Evolutionary conservation across 257 asterid genomes (phyloP).

Genomic region (Petunia axillaris): DNA sequence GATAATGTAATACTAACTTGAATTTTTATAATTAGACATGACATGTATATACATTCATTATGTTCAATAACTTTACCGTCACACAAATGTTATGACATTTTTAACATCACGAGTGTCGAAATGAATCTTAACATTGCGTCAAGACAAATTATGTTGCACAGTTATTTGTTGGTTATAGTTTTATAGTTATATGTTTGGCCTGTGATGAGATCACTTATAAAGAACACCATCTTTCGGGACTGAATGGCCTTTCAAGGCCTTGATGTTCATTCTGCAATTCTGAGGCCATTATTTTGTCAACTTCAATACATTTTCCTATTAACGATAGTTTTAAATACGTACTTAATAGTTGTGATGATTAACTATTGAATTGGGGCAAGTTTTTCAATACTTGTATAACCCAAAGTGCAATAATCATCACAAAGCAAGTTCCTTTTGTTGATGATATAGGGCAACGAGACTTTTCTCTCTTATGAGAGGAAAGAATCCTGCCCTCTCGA

Average conservation of each 20-base stretch:
- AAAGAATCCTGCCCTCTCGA: neutral
- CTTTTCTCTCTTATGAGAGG: neutral
- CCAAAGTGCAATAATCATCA: slow-evolving; percentile 20
- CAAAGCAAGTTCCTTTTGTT: slow-evolving; percentile 21
- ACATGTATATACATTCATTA: too few species aligned
- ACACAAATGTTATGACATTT: too few species aligned
- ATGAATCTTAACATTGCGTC: too few species aligned
- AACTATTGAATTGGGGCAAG: neutral
- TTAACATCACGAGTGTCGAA: too few species aligned
- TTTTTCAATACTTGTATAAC: slow-evolving; percentile 19
- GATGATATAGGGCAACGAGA: neutral
- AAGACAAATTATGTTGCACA: too few species aligned
- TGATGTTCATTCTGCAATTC: slow-evolving; percentile 75
- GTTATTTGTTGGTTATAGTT: neutral
- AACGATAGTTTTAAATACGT: too few species aligned
- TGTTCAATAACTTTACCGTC: too few species aligned
- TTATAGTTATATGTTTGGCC: slow-evolving; percentile 23
- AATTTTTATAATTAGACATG: too few species aligned
- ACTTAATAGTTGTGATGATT: neutral
- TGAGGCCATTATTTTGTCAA: slow-evolving; percentile 50
- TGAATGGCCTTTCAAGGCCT: slow-evolving; percentile 53
- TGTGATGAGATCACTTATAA: slow-evolving; percentile 44
- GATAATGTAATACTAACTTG: too few species aligned
- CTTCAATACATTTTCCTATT: too few species aligned
- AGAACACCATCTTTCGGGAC: slow-evolving; percentile 87